These are phyloP conservation scores for Alternaria novae-zelandiae DNA, from an alignment of 2,329 filamentous ascomycete genomes.

Conservation along the genomic window DNA sequence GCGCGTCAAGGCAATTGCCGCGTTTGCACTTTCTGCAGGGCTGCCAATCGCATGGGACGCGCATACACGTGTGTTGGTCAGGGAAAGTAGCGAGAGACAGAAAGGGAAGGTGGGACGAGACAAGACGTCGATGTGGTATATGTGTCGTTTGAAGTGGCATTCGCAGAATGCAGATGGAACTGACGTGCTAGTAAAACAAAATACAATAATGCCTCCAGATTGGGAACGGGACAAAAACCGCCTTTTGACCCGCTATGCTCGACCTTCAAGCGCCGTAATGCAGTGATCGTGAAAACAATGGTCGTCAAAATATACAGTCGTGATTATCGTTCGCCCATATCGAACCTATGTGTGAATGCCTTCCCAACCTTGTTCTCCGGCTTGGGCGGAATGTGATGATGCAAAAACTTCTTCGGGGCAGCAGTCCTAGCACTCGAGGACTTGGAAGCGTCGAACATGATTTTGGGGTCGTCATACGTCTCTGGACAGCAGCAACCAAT, in stretches of 20 bases:
- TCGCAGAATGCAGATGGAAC: not conserved
- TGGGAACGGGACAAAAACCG: not conserved
- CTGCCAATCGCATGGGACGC: constrained; percentile 5
- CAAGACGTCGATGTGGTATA: not conserved
- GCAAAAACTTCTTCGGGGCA: constrained; percentile 49
- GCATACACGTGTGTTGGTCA: not conserved
- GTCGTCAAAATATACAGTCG: not conserved
- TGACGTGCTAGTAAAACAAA: constrained; percentile 1
- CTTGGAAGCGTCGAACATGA: constrained; percentile 64
- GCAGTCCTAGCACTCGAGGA: constrained; percentile 42
- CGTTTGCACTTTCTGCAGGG: constrained; percentile 1
- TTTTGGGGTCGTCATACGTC: constrained; percentile 68
- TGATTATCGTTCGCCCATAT: constrained; percentile 46
- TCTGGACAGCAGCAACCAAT: constrained; percentile 82
- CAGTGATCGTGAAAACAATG: constrained; percentile 1
- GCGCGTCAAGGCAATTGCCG: not conserved
- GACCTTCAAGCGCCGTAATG: not conserved
- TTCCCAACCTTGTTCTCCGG: constrained; percentile 46
- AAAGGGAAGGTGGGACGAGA: not conserved
- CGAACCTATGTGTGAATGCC: constrained; percentile 47
- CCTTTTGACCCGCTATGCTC: constrained; percentile 2
- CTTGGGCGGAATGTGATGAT: constrained; percentile 54
- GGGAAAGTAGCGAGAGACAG: not conserved
- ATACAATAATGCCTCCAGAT: not conserved
- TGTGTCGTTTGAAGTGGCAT: constrained; percentile 1